A percentile compares a stretch with the other conserved stretches of the same genome.
Conservation (phyloP, 805 yeast genomes). For the Ogataea henricii region DNA sequence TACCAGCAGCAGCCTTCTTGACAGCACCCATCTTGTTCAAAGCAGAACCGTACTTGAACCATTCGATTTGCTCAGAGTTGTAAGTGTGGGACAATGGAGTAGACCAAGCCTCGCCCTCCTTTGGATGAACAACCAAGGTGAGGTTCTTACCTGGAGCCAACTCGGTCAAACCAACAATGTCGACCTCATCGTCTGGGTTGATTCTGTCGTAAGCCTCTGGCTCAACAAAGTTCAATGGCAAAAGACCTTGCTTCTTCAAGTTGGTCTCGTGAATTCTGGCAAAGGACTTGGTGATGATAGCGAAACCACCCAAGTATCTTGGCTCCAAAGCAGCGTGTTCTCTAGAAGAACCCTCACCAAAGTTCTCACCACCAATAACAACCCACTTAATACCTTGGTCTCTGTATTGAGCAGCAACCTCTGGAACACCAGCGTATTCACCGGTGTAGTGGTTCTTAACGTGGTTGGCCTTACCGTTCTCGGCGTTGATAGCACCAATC, state of each 20-base stretch:
- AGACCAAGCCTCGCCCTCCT: constrained; percentile 83
- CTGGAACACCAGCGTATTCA: constrained; percentile 93
- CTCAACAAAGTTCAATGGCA: constrained; percentile 92
- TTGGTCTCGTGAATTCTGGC: constrained; percentile 99
- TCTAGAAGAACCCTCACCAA: constrained; percentile 99
- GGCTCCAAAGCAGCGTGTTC: constrained; percentile 99
- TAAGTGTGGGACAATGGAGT: constrained; percentile 93
- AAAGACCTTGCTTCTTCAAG: constrained; percentile 98
- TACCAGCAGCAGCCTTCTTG: constrained; percentile 24
- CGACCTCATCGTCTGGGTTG: constrained; percentile 86
- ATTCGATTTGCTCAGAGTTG: constrained; percentile 94
- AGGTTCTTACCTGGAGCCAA: constrained; percentile 93
- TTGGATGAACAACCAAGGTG: constrained; percentile 71
- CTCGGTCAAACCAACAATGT: constrained; percentile 78
- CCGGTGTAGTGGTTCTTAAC: constrained; percentile 91
- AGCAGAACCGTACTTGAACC: constrained; percentile 99
- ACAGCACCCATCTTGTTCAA: constrained; percentile 76
- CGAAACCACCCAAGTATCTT: constrained; percentile 97
- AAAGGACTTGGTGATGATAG: constrained; percentile 95
- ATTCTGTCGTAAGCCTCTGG: constrained; percentile 92
- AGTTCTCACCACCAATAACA: constrained; percentile 97
- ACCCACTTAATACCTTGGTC: constrained; percentile 93
- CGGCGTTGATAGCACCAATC: constrained; percentile 99
- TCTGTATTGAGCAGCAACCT: constrained; percentile 93
- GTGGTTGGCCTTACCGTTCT: constrained; percentile 90